Evolutionary conservation across 1,284 basidiomycete species (phyloP), one percentile per base, ranked within the genome.

Genomic region (Meira nashicola): DNA sequence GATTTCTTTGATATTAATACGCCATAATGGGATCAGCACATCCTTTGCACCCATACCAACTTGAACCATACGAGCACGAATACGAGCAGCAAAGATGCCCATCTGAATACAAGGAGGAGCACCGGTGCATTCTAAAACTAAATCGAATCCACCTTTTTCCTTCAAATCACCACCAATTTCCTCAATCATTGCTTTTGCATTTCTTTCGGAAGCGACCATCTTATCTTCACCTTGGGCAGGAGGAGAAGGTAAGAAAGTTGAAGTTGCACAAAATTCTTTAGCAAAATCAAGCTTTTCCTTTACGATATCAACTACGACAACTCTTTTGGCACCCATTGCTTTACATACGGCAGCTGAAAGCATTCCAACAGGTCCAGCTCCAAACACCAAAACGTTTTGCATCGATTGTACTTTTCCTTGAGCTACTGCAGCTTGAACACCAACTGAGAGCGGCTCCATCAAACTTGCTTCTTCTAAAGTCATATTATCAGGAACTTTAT

Each of bases 371-470:
- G 93, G 93, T 1, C 94, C 93, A 9, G 83, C 83, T 55, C 92
- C 94, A 70, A 94, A 92, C 60, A 97, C 73, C 39, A 80, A 66
- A 14, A 80, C 79, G 48, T 78, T 80, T 21, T 78, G 65, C 62
- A 72, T 67, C 11, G 70, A 68, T n/a, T 66, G 84, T 77, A 95
- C 83, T 40, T 83, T 81, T 21, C 88, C 92, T 40, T 92, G 83
- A 69, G 84, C 89, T 49, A 86, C 84, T 38, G 95, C 87, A 1
- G 90, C 87, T 79, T 97, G 92, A 12, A 95, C 85, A 6, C 86
- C 94, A 39, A 97, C 94, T 15, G 90, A 86, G 41, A 96, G 85
- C 8, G 94, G 94, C 79, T 97, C 93, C 83, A 96, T 92, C 88
- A 83, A 80, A 3, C 78, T 79, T 5, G 79, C 82, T 59, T 82